phyloP scores from a whole-genome alignment of 306 rosid species.

The Albizia julibrissin region DNA sequence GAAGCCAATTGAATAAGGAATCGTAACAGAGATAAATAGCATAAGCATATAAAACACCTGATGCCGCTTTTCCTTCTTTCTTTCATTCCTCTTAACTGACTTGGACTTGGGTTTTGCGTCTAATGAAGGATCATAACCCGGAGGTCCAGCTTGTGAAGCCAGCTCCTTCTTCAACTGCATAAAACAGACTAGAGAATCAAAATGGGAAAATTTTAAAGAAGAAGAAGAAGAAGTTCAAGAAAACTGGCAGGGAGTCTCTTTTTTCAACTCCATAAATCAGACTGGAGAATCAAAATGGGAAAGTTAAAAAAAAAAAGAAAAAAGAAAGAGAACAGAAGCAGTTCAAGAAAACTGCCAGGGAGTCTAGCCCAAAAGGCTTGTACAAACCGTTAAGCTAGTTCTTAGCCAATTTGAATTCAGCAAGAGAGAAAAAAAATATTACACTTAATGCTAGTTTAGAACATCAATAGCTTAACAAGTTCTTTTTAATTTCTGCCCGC shows the following conservation, averaged over 20 bases:
- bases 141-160: constrained; percentile 76
- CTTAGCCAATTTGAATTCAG: background rate
- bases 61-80: constrained; percentile 89
- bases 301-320: no score
- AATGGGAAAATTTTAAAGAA: background rate
- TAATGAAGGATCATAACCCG: constrained; percentile 65
- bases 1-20: background rate
- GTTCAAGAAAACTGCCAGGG: background rate
- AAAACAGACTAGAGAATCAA: background rate
- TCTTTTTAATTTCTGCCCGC: no score
- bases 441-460: background rate
- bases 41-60: constrained; percentile 51
- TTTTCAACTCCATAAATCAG: constrained; percentile 59
- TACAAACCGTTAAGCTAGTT: background rate
- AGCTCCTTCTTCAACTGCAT: constrained; percentile 79
- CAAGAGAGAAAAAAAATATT: background rate
- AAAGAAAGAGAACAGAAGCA: background rate
- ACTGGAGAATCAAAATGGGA: background rate
- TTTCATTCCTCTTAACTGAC: constrained; percentile 83
- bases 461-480: background rate
- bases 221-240: no score
- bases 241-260: background rate
- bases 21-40: background rate
- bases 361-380: constrained; percentile 1
- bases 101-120: constrained; percentile 78